Conservation (phyloP, 2,329 filamentous ascomycete species). For the Lasiodiplodia theobromae region DNA sequence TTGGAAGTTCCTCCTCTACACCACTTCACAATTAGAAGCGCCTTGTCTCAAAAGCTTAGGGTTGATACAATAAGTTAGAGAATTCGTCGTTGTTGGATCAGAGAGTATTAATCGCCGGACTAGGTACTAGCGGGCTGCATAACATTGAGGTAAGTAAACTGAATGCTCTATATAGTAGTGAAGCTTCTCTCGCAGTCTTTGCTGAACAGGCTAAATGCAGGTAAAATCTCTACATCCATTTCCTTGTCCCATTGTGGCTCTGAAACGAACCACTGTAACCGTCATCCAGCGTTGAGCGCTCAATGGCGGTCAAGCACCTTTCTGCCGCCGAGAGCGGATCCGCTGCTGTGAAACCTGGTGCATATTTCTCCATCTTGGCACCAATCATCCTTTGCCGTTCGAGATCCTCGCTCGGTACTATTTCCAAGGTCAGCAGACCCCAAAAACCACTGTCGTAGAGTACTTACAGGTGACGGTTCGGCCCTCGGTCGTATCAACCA, state of each 20-base stretch:
- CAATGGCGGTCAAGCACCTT: neutral
- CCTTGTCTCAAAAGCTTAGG: no score
- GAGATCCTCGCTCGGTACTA: neutral
- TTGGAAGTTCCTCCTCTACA: no score
- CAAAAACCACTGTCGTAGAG: neutral
- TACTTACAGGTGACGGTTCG: neutral
- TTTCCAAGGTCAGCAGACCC: neutral
- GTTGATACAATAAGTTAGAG: no score
- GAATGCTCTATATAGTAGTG: no score
- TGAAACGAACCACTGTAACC: neutral
- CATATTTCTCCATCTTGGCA: neutral
- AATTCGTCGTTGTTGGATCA: no score
- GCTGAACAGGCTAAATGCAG: no score
- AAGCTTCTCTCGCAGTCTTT: no score
- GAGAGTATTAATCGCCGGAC: no score
- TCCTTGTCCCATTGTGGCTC: neutral
- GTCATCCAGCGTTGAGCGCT: neutral
- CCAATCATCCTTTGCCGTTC: neutral
- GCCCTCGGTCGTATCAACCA: constrained; percentile 49
- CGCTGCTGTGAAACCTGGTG: neutral
- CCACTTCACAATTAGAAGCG: no score
- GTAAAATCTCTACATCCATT: neutral
- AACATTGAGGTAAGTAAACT: no score
- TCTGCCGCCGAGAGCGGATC: neutral
- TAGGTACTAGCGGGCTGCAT: no score